Evolutionary conservation across 2,329 filamentous ascomycete species (phyloP), one percentile per base, ranked within the genome.

Genomic region (Paecilomyces variotii): DNA sequence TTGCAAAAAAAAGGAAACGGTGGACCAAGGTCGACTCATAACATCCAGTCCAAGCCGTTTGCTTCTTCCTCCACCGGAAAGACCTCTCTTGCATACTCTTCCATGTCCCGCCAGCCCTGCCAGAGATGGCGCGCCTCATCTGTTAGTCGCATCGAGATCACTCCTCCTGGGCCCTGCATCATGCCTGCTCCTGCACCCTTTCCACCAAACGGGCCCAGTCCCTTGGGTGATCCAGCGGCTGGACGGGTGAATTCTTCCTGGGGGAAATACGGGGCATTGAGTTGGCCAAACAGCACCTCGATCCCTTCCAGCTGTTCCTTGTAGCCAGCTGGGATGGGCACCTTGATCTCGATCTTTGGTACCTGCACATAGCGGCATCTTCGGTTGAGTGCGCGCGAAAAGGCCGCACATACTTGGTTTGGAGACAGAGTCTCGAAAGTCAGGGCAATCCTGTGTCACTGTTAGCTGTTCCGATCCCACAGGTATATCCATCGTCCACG

Each of bases 31-130:
- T 39, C 25, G 9, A 10, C 27, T 62, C 60, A 77, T 56, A 76
- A 63, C 93, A 97, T 97, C 94, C 94, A 99, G 14, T 88, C 90
- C 69, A 94, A 78, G 4, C 93, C 93, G 71, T 97, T 97, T 32
- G 91, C 91, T 66, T 92, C 88, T 76, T 99, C 94, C 74, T 99
- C 94, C 11, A 97, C 82, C 0, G 91, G 90, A 68, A 97, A 97
- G 28, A 95, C 91, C 72, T 97, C 94, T 54, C 89, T 83, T 1
- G 93, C 93, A 72, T 97, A 99, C 74, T 97, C 94, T 71, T 97
- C 91, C 65, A 97, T 83, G 30, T 90, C 89, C 57, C 94, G 83
- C 64, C 91, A 91, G 3, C 91, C 94, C 70, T 96, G 90, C 94
- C 94, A 97, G 26, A 99, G 78, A 65, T 88, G 83, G 61, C 93